Percentiles rank a stretch among this genome's conserved stretches.
phyloP scores from a whole-genome alignment of 768 basidiomycete genomes.

The Xanthoconium stramineum region DNA sequence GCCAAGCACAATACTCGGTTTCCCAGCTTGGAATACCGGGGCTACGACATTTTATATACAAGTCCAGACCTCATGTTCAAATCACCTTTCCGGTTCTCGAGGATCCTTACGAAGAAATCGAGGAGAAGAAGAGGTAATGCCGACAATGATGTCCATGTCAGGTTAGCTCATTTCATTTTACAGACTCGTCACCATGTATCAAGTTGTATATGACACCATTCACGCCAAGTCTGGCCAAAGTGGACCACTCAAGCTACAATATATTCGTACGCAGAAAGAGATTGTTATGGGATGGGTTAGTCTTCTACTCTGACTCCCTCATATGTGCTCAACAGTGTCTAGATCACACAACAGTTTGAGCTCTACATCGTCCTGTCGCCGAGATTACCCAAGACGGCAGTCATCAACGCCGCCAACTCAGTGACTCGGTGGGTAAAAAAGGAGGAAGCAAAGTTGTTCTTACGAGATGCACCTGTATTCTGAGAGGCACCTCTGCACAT shows the following conservation, averaged over 20 bases:
- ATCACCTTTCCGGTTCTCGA: constrained; percentile 84
- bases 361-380: constrained; percentile 83
- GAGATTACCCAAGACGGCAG: constrained; percentile 81
- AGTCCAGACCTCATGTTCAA: constrained; percentile 86
- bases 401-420: constrained; percentile 83
- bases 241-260: constrained; percentile 80
- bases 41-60: constrained; percentile 92
- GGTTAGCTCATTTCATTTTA: constrained; percentile 4
- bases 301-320: not conserved
- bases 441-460: constrained; percentile 78
- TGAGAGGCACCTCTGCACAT: constrained; percentile 25
- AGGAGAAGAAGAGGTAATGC: constrained; percentile 58
- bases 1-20: constrained; percentile 61
- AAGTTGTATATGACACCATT: constrained; percentile 81
- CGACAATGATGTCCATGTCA: not conserved
- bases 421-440: constrained; percentile 90
- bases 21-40: constrained; percentile 85
- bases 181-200: constrained; percentile 85
- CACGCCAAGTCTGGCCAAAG: constrained; percentile 88
- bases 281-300: constrained; percentile 93
- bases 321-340: not conserved
- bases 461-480: constrained; percentile 89
- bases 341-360: constrained; percentile 95
- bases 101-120: constrained; percentile 68
- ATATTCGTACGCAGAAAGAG: constrained; percentile 81